Evolutionary conservation across 176 grass and related monocot species (phyloP).

Genomic region (Avena eriantha): DNA sequence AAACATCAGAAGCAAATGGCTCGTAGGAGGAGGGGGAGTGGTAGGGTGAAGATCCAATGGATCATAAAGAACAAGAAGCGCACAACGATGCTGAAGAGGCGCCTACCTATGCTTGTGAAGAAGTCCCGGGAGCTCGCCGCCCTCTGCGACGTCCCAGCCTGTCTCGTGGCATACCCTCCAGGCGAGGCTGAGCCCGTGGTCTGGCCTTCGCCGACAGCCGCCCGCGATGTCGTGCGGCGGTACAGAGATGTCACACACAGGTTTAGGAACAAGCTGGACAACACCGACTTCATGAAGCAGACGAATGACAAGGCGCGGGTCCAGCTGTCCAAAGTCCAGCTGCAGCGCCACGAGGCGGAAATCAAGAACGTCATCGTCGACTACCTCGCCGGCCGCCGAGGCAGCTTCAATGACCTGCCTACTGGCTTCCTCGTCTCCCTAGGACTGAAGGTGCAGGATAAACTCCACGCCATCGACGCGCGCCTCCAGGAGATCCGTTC

Average conservation of each 20-base stretch:
- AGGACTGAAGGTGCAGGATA: not conserved
- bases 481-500: not conserved
- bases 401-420: not conserved
- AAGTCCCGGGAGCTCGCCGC: not conserved
- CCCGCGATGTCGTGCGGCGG: not conserved
- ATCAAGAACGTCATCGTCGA: slow-evolving; percentile 31
- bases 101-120: not conserved
- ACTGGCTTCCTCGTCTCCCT: not conserved
- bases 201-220: slow-evolving; percentile 16
- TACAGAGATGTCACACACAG: not conserved
- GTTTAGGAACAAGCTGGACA: slow-evolving; percentile 36
- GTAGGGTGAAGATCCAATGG: not conserved
- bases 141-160: not conserved
- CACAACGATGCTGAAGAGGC: not conserved
- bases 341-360: not conserved
- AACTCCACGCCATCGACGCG: not conserved
- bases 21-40: not conserved
- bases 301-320: not conserved
- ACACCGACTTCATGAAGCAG: not conserved
- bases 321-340: slow-evolving; percentile 11
- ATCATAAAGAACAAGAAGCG: not conserved
- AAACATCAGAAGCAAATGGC: not conserved
- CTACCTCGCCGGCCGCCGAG: not conserved
- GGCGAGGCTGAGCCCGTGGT: not conserved
- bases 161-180: slow-evolving; percentile 32